Conservation (phyloP, 2,329 filamentous ascomycete species). For the Monilinia polystroma region DNA sequence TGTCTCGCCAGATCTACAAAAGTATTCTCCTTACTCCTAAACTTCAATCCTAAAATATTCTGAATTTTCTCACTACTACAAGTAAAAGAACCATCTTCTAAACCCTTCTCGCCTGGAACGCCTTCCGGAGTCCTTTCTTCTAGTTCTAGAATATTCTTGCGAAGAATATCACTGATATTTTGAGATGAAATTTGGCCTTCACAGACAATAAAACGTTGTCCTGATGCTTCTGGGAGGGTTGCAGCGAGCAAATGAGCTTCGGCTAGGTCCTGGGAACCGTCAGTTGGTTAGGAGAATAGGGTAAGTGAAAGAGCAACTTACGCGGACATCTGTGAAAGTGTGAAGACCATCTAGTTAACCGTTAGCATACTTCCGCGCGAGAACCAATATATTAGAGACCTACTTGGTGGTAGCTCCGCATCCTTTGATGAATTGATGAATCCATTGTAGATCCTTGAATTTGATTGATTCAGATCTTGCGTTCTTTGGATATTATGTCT, state of each 20-base stretch:
- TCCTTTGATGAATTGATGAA: slow-evolving; percentile 55
- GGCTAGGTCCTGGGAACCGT: slow-evolving; percentile 56
- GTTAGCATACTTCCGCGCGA: neutral
- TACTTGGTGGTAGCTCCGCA: slow-evolving; percentile 45
- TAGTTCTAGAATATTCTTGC: slow-evolving; percentile 52
- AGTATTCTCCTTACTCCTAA: slow-evolving; percentile 30
- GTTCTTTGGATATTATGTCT: slow-evolving; percentile 60
- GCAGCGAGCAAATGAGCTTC: slow-evolving; percentile 59
- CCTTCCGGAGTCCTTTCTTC: slow-evolving; percentile 48
- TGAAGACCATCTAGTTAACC: slow-evolving; percentile 38
- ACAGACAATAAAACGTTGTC: slow-evolving; percentile 61
- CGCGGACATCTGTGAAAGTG: slow-evolving; percentile 51
- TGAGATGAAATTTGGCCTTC: slow-evolving; percentile 59
- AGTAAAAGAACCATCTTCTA: slow-evolving; percentile 24
- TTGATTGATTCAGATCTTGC: slow-evolving; percentile 67
- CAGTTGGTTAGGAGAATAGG: neutral
- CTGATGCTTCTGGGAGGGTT: slow-evolving; percentile 54
- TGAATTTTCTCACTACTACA: slow-evolving; percentile 26
- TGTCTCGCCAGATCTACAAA: slow-evolving; percentile 35
- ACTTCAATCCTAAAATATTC: slow-evolving; percentile 27
- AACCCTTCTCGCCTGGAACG: slow-evolving; percentile 35
- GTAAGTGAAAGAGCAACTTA: neutral
- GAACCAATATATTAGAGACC: neutral
- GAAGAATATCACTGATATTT: slow-evolving; percentile 54
- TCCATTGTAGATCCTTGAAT: slow-evolving; percentile 54